A percentile compares a stretch with the other conserved stretches of the same genome.
Evolutionary conservation across 306 rosid species (phyloP).

Genomic region (Citrullus colocynthis): DNA sequence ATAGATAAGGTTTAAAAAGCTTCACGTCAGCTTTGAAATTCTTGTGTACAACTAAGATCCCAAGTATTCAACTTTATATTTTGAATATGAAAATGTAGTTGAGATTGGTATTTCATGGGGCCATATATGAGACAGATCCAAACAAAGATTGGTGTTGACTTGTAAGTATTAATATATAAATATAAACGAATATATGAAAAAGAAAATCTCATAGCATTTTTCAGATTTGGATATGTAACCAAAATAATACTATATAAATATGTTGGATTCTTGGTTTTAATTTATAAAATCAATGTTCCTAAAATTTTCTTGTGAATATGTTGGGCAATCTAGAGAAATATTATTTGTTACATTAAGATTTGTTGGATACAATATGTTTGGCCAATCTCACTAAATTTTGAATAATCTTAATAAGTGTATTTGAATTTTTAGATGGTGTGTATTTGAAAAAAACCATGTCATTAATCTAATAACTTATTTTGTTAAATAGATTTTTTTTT

Average conservation of each 20-base stretch:
- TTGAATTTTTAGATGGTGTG: no score
- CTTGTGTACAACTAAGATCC: not conserved
- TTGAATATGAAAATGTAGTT: not conserved
- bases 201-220: not conserved
- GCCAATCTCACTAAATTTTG: not conserved
- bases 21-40: not conserved
- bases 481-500: no score
- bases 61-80: not conserved
- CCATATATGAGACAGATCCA: not conserved
- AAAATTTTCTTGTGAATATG: not conserved
- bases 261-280: not conserved
- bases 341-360: not conserved
- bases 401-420: not conserved
- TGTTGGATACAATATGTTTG: not conserved
- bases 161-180: not conserved
- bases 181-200: not conserved
- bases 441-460: no score
- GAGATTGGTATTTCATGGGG: not conserved
- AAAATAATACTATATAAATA: not conserved
- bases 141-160: not conserved
- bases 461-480: no score
- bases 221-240: not conserved
- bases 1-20: not conserved
- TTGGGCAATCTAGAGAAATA: not conserved
- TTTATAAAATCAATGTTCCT: not conserved